Conservation (phyloP, 352 stramenopile species). For the Lagenidium giganteum region DNA sequence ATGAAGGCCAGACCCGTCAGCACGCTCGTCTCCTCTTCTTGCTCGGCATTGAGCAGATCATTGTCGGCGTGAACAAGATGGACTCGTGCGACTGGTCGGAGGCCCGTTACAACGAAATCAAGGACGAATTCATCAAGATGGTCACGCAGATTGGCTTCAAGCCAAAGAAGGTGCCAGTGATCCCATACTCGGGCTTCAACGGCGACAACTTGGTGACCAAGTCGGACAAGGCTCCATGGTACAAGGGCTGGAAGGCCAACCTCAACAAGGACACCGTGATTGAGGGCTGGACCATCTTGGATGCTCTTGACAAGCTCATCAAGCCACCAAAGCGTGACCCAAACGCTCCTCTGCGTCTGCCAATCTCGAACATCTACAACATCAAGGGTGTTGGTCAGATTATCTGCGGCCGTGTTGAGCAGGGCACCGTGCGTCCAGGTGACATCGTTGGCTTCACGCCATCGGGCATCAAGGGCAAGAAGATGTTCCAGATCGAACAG, state of each 20-base stretch:
- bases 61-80: slow-evolving; percentile 86
- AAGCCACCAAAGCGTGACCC: slow-evolving; percentile 32
- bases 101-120: slow-evolving; percentile 77
- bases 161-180: slow-evolving; percentile 58
- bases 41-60: slow-evolving; percentile 74
- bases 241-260: slow-evolving; percentile 79
- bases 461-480: slow-evolving; percentile 48
- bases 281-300: slow-evolving; percentile 48
- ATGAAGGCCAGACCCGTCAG: slow-evolving; percentile 95
- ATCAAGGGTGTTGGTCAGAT: slow-evolving; percentile 83
- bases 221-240: slow-evolving; percentile 66
- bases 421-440: slow-evolving; percentile 55
- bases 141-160: slow-evolving; percentile 78
- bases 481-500: slow-evolving; percentile 78
- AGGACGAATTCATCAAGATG: slow-evolving; percentile 78
- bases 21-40: slow-evolving; percentile 74
- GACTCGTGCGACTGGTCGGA: slow-evolving; percentile 66
- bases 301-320: slow-evolving; percentile 40
- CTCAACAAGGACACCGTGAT: slow-evolving; percentile 23
- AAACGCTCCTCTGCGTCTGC: slow-evolving; percentile 50
- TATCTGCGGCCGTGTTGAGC: slow-evolving; percentile 64
- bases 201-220: slow-evolving; percentile 74
- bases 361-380: slow-evolving; percentile 81
- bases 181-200: slow-evolving; percentile 79
- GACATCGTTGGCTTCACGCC: slow-evolving; percentile 65